These are phyloP conservation scores for Mucor velutinosus DNA, from an alignment of 371 early-diverging fungal species.

Conservation along the genomic window DNA sequence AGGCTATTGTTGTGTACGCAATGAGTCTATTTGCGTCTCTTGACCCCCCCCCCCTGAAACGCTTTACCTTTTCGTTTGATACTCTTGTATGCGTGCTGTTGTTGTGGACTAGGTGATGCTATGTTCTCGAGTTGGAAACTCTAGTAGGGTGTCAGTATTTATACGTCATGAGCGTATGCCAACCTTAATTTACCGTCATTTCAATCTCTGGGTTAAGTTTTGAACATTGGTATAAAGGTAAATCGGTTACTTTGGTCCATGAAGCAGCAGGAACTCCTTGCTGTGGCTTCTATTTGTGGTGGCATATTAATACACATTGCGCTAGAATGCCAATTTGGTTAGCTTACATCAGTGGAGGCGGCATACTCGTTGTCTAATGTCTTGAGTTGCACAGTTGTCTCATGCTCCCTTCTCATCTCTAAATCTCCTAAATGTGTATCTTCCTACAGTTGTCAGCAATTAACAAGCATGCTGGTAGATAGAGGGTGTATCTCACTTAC, in stretches of 20 bases:
- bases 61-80: slow-evolving; percentile 48
- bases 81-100: slow-evolving; percentile 28
- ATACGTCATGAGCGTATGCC: background rate
- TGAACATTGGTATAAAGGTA: slow-evolving; percentile 39
- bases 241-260: slow-evolving; percentile 37
- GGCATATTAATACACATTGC: background rate
- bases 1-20: slow-evolving; percentile 20
- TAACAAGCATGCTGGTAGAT: too few species aligned
- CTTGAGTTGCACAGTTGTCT: slow-evolving; percentile 34
- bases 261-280: slow-evolving; percentile 41
- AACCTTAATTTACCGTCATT: slow-evolving; percentile 36
- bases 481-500: slow-evolving; percentile 16
- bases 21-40: background rate
- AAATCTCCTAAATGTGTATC: slow-evolving; percentile 44
- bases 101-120: slow-evolving; percentile 22
- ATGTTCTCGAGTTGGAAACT: slow-evolving; percentile 45
- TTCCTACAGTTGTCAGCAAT: slow-evolving; percentile 26
- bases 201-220: slow-evolving; percentile 51
- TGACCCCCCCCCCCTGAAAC: background rate
- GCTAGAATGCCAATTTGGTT: background rate
- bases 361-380: slow-evolving; percentile 4
- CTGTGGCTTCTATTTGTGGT: background rate
- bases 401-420: slow-evolving; percentile 48
- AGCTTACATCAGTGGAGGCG: background rate
- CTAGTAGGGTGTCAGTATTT: slow-evolving; percentile 11